Evolutionary conservation across 257 asterid genomes (phyloP).

Genomic region (Scutellaria minor): DNA sequence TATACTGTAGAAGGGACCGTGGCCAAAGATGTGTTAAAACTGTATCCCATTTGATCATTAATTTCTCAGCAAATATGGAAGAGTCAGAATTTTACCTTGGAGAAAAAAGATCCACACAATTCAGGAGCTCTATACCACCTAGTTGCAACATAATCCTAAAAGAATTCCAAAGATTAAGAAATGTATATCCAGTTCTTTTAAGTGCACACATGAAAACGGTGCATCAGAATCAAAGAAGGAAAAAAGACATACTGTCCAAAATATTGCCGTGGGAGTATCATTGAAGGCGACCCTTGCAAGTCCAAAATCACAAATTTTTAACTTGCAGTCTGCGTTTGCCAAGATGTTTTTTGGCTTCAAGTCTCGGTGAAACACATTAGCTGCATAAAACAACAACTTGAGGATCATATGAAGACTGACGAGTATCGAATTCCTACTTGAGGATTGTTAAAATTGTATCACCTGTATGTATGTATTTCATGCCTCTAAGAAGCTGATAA

Average conservation of each 20-base stretch:
- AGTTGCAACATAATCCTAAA: conserved; percentile 59
- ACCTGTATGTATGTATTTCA: conserved; percentile 94
- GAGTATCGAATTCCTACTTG: not conserved
- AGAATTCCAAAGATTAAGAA: conserved; percentile 26
- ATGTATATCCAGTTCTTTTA: conserved; percentile 12
- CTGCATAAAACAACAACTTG: conserved; percentile 47
- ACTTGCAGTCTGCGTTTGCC: conserved; percentile 92
- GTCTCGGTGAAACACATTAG: conserved; percentile 88
- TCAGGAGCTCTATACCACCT: conserved; percentile 66
- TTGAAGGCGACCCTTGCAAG: conserved; percentile 93
- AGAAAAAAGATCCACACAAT: conserved; percentile 60
- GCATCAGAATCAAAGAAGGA: conserved; percentile 26
- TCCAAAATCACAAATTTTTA: conserved; percentile 89
- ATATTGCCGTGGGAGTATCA: conserved; percentile 90
- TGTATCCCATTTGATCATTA: not conserved
- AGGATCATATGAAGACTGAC: not conserved
- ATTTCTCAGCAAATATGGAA: not conserved
- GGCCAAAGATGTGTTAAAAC: conserved; percentile 1
- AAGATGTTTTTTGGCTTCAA: conserved; percentile 84
- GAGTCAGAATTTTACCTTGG: conserved; percentile 41
- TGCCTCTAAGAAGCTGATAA: conserved; percentile 90
- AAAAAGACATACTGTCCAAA: conserved; percentile 77
- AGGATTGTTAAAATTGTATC: conserved; percentile 21
- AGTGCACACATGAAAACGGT: conserved; percentile 24
- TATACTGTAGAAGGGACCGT: conserved; percentile 61